These are phyloP conservation scores for Luvunga scandens DNA, from an alignment of 345 rosid species.

Conservation along the genomic window DNA sequence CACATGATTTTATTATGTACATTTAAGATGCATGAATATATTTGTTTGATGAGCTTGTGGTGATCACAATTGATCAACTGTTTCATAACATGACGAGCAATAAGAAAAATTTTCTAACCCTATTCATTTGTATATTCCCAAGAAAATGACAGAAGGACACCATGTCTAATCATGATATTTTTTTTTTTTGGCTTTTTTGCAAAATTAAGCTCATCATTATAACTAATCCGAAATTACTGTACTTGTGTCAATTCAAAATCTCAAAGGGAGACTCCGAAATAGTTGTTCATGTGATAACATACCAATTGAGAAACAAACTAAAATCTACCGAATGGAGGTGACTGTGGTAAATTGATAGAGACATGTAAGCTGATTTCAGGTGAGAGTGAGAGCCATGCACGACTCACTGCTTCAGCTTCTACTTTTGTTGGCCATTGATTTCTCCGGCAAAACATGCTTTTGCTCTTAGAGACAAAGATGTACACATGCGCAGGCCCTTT, in stretches of 20 bases:
- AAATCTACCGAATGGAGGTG: background rate
- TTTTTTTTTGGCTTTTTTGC: no score
- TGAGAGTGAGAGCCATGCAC: background rate
- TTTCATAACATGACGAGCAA: background rate
- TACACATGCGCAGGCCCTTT: no score
- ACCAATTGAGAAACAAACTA: background rate
- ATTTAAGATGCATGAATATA: background rate
- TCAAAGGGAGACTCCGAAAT: background rate
- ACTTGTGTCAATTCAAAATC: background rate
- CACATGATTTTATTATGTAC: background rate
- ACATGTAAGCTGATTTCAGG: background rate
- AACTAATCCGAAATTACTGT: no score
- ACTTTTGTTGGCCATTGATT: background rate
- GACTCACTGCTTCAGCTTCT: background rate
- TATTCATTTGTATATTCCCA: background rate
- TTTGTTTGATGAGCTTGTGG: background rate
- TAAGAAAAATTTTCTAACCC: background rate
- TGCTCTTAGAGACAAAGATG: background rate
- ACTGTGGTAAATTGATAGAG: background rate
- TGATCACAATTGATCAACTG: background rate
- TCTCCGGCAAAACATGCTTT: background rate
- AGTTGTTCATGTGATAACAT: background rate
- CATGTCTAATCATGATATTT: background rate
- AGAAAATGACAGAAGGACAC: slow-evolving; percentile 1
- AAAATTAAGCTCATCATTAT: no score